These are phyloP conservation scores for Spiraea crenata DNA, from an alignment of 331 rosid species.

Conservation along the genomic window DNA sequence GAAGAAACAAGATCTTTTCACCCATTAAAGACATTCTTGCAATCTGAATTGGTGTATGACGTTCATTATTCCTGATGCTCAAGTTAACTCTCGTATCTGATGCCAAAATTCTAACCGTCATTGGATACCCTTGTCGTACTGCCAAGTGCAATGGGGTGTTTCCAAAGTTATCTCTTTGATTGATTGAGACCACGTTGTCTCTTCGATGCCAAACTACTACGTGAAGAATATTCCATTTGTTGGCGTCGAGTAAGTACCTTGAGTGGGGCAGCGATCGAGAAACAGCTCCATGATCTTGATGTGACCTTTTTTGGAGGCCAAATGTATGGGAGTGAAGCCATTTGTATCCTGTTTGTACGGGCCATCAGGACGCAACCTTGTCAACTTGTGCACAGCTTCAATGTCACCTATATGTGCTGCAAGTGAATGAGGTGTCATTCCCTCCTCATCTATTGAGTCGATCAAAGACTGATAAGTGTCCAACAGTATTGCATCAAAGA, in stretches of 20 bases:
- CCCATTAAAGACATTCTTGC: not conserved
- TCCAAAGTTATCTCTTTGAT: not conserved
- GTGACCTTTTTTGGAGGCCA: not conserved
- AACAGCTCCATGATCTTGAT: not conserved
- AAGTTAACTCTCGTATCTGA: not conserved
- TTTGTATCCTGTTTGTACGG: not conserved
- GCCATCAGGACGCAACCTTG: not conserved
- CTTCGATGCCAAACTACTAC: slow-evolving; percentile 2
- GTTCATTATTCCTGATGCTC: not conserved
- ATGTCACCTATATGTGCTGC: not conserved
- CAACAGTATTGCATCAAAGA: too few relatives aligned
- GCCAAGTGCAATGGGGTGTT: not conserved
- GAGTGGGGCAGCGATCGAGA: not conserved
- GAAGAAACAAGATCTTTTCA: not conserved
- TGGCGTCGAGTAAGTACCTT: not conserved
- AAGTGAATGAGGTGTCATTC: not conserved
- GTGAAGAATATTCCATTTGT: not conserved
- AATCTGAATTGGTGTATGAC: not conserved
- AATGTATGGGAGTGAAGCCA: not conserved
- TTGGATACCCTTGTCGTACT: not conserved
- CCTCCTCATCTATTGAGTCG: not conserved
- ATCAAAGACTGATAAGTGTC: not conserved
- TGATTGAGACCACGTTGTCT: not conserved
- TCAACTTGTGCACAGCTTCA: not conserved
- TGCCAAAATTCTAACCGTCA: not conserved